These are phyloP conservation scores for Coemansia guatemalensis DNA, from an alignment of 192 early-diverging fungal genomes.

Conservation along the genomic window DNA sequence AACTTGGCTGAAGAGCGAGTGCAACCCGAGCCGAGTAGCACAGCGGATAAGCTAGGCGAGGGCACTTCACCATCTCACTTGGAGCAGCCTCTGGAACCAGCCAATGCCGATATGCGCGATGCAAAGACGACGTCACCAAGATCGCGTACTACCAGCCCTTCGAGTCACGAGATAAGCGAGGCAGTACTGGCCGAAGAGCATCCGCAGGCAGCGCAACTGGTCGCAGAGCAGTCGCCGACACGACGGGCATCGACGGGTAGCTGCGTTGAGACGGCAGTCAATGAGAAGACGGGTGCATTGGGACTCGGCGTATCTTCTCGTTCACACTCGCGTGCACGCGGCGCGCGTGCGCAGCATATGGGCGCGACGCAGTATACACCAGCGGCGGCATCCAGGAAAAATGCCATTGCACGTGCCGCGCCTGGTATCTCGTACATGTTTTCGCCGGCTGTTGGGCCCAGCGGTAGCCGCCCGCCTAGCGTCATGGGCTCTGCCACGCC, in stretches of 20 bases:
- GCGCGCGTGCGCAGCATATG: slow-evolving; percentile 19
- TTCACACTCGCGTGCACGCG: slow-evolving; percentile 25
- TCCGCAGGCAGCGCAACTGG: background rate
- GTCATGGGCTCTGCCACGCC: slow-evolving; percentile 28
- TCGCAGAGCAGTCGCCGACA: background rate
- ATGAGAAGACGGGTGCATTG: slow-evolving; percentile 20
- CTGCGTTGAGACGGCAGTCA: slow-evolving; percentile 2
- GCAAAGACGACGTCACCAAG: background rate
- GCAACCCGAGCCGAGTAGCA: background rate
- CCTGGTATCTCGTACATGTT: slow-evolving; percentile 56
- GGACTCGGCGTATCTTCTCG: slow-evolving; percentile 18
- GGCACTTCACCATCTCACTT: background rate
- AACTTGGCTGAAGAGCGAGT: background rate
- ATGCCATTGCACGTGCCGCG: slow-evolving; percentile 43
- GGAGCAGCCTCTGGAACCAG: background rate
- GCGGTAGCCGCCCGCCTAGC: slow-evolving; percentile 46
- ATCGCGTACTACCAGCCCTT: background rate
- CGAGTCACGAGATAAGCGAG: background rate
- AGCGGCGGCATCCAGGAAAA: slow-evolving; percentile 22
- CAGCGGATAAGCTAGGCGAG: background rate
- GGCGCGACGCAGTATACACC: slow-evolving; percentile 50
- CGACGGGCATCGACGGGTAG: slow-evolving; percentile 23
- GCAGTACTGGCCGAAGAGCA: background rate
- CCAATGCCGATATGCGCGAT: background rate
- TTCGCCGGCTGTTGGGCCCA: slow-evolving; percentile 31